A percentile compares a stretch with the other conserved stretches of the same genome.
These are phyloP conservation scores for Aspergillus heteromorphus DNA, from an alignment of 495 filamentous ascomycete species.

Conservation along the genomic window DNA sequence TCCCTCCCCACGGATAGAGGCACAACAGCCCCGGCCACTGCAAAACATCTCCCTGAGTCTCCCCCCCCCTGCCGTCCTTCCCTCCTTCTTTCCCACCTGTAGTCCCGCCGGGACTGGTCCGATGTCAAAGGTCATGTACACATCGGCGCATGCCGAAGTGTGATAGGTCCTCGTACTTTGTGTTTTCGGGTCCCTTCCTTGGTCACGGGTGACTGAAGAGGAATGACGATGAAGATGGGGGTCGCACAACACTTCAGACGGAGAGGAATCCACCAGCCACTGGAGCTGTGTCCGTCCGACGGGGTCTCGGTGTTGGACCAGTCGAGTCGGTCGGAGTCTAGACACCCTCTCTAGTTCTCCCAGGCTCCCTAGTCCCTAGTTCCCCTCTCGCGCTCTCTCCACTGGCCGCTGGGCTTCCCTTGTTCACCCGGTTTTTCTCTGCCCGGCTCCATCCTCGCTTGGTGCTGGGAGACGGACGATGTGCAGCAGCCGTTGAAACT, in stretches of 20 bases:
- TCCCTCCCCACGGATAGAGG: background rate
- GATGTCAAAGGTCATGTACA: background rate
- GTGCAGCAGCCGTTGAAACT: constrained; percentile 9
- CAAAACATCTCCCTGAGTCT: background rate
- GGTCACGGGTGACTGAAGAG: background rate
- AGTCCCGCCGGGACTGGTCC: background rate
- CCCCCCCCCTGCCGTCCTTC: background rate
- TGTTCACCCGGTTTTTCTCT: background rate
- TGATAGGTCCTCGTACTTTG: constrained; percentile 16
- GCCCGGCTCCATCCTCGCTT: background rate
- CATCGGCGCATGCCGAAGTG: background rate
- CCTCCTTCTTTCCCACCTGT: background rate
- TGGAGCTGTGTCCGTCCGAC: constrained; percentile 9
- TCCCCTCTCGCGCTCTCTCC: background rate
- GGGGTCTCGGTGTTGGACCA: constrained; percentile 15
- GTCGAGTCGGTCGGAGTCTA: constrained; percentile 26
- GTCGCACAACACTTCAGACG: background rate
- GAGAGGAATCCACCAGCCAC: constrained; percentile 7
- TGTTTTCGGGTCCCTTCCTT: constrained; percentile 5
- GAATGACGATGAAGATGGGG: constrained; percentile 6
- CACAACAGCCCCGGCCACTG: background rate
- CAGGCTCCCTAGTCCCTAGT: too few species aligned
- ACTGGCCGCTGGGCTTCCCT: background rate
- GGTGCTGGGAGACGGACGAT: constrained; percentile 1
- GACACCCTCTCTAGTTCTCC: constrained; percentile 8